Evolutionary conservation across 208 protist species (phyloP), one percentile per base, ranked within the genome.

Genomic region (Zelonia costaricensis): DNA sequence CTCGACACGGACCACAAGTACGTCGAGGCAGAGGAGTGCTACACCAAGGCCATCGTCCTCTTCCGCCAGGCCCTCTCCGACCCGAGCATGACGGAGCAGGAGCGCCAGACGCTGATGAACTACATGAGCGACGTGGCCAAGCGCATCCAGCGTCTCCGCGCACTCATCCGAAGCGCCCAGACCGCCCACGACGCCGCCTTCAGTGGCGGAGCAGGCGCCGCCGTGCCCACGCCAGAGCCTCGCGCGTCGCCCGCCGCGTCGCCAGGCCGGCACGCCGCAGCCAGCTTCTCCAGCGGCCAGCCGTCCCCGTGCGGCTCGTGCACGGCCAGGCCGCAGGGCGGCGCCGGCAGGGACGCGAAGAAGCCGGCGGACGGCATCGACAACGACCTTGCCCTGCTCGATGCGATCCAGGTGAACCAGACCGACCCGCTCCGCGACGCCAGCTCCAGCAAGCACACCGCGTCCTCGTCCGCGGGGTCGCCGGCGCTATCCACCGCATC

Each of bases 11-110:
- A 62, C 20, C 66, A 63, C 23, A 70, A 68, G 51, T 70, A 80
- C n/a, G 59, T 53, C 8, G 76, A 87, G 54, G 88, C 88, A n/a
- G 83, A 94, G 67, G 85, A 83, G 64, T 84, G 67, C 58, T 88
- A 87, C 73, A 83, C 76, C 13, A 68, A 74, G 18, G 85, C 73
- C 16, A 85, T 91, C 36, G 30, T 70, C 25, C 18, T 72, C 10
- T 74, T 94, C 8, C 76, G 76, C 2, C 39, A 65, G 15, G 58
- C 71, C 3, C 57, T 90, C 30, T 30, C 67, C 30, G 64, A 80
- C 20, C 52, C 35, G 1, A 54, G 58, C 27, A 70, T 88, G 45
- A 46, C 65, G 9, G 68, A 86, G 15, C 47, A 39, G 4, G 70
- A 80, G 45, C 66, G 61, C 33, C 52, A 80, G 27, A 52, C 51